Evolutionary conservation across 176 grass and related monocot species (phyloP).

Genomic region (Triticum monococcum): DNA sequence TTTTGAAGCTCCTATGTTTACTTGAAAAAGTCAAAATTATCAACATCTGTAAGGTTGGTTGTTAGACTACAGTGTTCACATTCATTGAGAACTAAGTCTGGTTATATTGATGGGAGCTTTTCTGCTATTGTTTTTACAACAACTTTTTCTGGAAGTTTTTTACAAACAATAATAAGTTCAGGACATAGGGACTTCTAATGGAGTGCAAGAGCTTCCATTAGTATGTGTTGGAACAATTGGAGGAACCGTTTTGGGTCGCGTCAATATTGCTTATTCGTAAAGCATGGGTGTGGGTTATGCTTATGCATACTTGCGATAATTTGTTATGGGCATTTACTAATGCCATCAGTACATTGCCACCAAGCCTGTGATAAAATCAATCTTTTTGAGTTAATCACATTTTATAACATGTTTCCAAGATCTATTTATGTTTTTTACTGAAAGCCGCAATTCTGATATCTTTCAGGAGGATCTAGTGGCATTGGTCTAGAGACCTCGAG

Average conservation of each 20-base stretch:
- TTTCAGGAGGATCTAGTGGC: conserved; percentile 78
- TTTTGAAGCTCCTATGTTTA: neutral
- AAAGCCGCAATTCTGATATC: neutral
- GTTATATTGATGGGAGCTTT: neutral
- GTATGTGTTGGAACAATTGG: neutral
- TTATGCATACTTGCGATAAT: neutral
- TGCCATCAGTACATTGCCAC: neutral
- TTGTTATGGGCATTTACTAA: neutral
- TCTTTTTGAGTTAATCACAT: neutral
- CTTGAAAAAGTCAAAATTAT: neutral
- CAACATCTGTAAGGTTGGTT: neutral
- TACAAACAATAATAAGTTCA: neutral
- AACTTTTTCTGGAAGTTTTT: neutral
- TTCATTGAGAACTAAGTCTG: neutral
- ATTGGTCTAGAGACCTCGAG: conserved; percentile 90
- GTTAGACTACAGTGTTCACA: neutral
- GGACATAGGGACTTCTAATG: neutral
- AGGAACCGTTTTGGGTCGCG: neutral
- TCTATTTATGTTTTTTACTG: neutral
- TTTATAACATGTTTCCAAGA: neutral
- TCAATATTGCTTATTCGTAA: conserved; percentile 1
- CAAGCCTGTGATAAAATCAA: neutral
- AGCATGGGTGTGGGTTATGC: neutral
- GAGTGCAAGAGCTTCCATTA: neutral
- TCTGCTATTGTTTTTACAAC: neutral